Conservation (phyloP, 139 green algal genomes). For the Picochlorum sp. region DNA sequence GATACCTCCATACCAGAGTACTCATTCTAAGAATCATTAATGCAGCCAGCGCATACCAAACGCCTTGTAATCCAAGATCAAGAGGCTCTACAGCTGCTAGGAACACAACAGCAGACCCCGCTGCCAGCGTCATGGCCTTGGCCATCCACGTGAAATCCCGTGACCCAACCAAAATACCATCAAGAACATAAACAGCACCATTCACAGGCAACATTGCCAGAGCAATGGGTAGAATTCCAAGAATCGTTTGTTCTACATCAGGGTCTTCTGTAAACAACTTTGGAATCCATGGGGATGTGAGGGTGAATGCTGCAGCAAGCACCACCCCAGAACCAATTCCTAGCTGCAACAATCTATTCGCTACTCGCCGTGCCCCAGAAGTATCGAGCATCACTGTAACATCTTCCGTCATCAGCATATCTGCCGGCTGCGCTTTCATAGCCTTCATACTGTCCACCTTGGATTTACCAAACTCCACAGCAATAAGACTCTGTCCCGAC, state of each 20-base stretch:
- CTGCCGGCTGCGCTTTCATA: neutral
- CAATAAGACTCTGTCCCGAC: constrained; percentile 56
- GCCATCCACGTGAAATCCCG: constrained; percentile 60
- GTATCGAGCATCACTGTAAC: neutral
- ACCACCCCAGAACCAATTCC: constrained; percentile 26
- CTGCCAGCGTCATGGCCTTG: constrained; percentile 40
- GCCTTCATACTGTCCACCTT: neutral
- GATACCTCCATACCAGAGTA: constrained; percentile 43
- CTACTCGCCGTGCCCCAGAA: constrained; percentile 27
- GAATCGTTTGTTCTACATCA: constrained; percentile 27
- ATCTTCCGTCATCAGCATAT: constrained; percentile 1
- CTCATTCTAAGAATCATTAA: constrained; percentile 39
- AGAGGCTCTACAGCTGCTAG: constrained; percentile 28
- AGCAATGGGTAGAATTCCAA: constrained; percentile 48
- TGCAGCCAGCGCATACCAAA: constrained; percentile 41
- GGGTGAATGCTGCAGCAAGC: constrained; percentile 11
- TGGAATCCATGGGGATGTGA: constrained; percentile 20
- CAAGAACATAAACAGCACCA: constrained; percentile 60
- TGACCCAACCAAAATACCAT: constrained; percentile 66
- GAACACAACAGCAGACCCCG: constrained; percentile 18
- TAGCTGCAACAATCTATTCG: constrained; percentile 50
- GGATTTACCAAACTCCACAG: constrained; percentile 27
- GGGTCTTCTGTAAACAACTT: constrained; percentile 35
- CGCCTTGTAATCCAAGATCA: constrained; percentile 28
- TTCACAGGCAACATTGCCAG: constrained; percentile 61